Evolutionary conservation across 2,329 filamentous ascomycete species (phyloP).

Genomic region (Cytospora paraplurivora): DNA sequence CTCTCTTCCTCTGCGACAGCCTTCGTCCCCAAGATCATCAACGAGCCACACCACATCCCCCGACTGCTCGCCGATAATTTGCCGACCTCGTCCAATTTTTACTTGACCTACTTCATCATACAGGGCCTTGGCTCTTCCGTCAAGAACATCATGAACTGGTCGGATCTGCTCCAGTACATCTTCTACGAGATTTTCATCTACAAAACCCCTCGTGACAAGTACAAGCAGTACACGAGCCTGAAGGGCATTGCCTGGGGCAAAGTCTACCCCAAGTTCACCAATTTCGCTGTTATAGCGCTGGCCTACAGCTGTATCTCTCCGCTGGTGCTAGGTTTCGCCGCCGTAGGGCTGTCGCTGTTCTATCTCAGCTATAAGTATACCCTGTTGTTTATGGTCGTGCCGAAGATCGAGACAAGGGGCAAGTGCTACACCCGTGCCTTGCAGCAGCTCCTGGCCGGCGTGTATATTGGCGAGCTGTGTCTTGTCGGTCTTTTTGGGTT

Average conservation of each 20-base stretch:
- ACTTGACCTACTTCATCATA: conserved; percentile 49
- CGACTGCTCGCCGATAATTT: conserved; percentile 63
- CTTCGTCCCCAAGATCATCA: conserved; percentile 58
- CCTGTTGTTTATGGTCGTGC: conserved; percentile 77
- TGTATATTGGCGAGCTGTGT: conserved; percentile 79
- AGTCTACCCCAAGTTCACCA: conserved; percentile 73
- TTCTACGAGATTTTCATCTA: conserved; percentile 72
- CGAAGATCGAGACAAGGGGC: conserved; percentile 81
- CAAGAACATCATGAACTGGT: conserved; percentile 71
- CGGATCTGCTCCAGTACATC: conserved; percentile 49
- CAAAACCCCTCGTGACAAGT: conserved; percentile 76
- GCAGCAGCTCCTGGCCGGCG: conserved; percentile 79
- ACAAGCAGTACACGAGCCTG: conserved; percentile 70
- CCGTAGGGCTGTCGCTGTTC: conserved; percentile 74
- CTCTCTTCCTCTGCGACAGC: conserved; percentile 72
- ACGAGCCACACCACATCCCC: conserved; percentile 59
- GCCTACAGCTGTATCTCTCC: conserved; percentile 85
- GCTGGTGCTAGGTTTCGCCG: conserved; percentile 77
- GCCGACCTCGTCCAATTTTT: conserved; percentile 75
- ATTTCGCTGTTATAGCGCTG: conserved; percentile 72
- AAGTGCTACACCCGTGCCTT: conserved; percentile 85
- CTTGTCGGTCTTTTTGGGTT: conserved; percentile 81
- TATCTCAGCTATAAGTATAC: conserved; percentile 88
- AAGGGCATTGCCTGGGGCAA: conserved; percentile 75
- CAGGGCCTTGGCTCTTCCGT: conserved; percentile 48